These are phyloP conservation scores for Panellus pusillus DNA, from an alignment of 768 basidiomycete species.

Conservation along the genomic window DNA sequence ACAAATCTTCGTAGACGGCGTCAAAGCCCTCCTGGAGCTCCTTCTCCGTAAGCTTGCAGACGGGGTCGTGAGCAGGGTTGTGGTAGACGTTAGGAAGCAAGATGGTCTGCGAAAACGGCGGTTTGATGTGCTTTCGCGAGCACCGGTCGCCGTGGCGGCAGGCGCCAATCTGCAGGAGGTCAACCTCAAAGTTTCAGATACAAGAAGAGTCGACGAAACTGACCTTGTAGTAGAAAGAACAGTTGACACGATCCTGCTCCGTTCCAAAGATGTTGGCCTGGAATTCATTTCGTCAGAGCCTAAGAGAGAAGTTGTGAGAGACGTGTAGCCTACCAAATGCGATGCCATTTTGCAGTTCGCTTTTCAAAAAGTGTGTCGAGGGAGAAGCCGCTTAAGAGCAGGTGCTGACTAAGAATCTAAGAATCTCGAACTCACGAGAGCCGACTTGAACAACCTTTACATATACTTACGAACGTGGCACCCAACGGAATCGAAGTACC, in stretches of 20 bases:
- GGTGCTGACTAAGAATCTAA: background rate
- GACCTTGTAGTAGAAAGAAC: conserved; percentile 96
- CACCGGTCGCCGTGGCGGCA: conserved; percentile 98
- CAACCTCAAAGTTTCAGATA: conserved; percentile 14
- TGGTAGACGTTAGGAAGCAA: conserved; percentile 97
- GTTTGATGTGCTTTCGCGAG: conserved; percentile 97
- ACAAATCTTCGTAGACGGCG: conserved; percentile 93
- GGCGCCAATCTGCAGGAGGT: conserved; percentile 78
- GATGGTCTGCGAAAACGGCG: conserved; percentile 96
- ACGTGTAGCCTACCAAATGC: conserved; percentile 60
- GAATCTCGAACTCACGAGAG: conserved; percentile 8
- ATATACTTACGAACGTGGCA: too few species aligned
- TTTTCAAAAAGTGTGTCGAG: conserved; percentile 11
- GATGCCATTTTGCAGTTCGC: conserved; percentile 52
- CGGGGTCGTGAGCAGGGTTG: conserved; percentile 92
- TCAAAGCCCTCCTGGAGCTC: conserved; percentile 91
- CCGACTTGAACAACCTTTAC: background rate
- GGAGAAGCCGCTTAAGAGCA: conserved; percentile 2
- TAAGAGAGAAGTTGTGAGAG: background rate
- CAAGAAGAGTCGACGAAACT: conserved; percentile 1
- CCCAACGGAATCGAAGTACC: too few species aligned
- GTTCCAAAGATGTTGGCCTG: conserved; percentile 96
- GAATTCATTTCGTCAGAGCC: conserved; percentile 6
- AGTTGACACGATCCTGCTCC: conserved; percentile 95
- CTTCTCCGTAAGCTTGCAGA: conserved; percentile 83